phyloP scores from a whole-genome alignment of 1,284 basidiomycete species.

The Malassezia yamatoensis region DNA sequence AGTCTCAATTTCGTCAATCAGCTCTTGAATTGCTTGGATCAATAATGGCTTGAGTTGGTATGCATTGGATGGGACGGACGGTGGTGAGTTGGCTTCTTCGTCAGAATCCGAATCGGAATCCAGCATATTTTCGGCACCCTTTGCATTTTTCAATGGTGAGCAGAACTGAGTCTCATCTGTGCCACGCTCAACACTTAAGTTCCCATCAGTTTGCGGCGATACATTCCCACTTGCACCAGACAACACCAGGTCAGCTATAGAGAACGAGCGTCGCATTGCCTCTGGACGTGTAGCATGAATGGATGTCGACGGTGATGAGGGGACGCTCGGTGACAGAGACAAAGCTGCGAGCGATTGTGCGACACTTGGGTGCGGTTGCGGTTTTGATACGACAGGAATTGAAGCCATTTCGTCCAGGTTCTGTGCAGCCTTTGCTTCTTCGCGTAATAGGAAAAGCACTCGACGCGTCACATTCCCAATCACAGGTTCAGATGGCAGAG shows the following conservation, averaged over 20 bases:
- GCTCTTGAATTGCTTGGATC: constrained; percentile 55
- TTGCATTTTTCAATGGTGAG: constrained; percentile 1
- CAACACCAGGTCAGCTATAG: constrained; percentile 38
- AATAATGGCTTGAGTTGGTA: constrained; percentile 49
- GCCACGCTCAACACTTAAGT: background rate
- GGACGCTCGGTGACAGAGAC: constrained; percentile 16
- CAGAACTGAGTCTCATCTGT: background rate
- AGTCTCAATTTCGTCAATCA: constrained; percentile 87
- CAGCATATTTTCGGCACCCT: background rate
- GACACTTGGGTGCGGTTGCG: constrained; percentile 16
- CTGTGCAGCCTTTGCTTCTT: constrained; percentile 56
- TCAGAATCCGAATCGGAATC: constrained; percentile 7
- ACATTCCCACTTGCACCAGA: background rate
- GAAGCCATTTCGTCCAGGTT: constrained; percentile 8
- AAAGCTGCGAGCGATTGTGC: constrained; percentile 24
- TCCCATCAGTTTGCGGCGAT: background rate
- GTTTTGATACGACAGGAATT: background rate
- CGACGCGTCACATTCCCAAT: constrained; percentile 87
- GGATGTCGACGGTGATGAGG: constrained; percentile 18
- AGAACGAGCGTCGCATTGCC: constrained; percentile 21
- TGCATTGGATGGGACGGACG: constrained; percentile 18
- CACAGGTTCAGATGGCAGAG: constrained; percentile 77
- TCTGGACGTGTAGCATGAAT: constrained; percentile 1
- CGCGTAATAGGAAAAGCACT: constrained; percentile 79
- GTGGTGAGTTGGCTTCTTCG: background rate